A percentile compares a stretch with the other conserved stretches of the same genome.
These are phyloP conservation scores for Stylonectria norvegica DNA, from an alignment of 2,329 filamentous ascomycete genomes.

Conservation along the genomic window DNA sequence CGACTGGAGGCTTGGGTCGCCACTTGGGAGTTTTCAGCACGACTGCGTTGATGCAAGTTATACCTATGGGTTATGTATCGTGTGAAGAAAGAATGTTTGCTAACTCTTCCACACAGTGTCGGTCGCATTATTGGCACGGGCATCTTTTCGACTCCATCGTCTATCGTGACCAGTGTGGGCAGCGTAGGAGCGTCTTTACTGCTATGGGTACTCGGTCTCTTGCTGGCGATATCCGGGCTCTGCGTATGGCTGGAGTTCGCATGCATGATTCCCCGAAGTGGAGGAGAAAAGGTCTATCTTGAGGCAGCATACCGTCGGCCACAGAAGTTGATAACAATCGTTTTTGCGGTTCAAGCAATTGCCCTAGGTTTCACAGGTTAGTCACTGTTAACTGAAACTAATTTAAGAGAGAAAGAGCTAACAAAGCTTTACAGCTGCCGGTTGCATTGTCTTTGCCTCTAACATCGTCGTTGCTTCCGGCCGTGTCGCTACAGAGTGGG, in stretches of 20 bases:
- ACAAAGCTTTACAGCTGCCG: conserved; percentile 65
- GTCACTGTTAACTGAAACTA: too few species aligned
- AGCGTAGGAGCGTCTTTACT: conserved; percentile 61
- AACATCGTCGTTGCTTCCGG: too few species aligned
- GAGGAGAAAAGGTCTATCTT: conserved; percentile 67
- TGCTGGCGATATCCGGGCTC: conserved; percentile 59
- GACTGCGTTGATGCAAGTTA: conserved; percentile 19
- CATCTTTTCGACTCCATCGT: conserved; percentile 68
- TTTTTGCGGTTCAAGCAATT: conserved; percentile 62
- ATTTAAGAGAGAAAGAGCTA: too few species aligned
- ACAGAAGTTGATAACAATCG: conserved; percentile 59
- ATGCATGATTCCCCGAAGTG: conserved; percentile 66
- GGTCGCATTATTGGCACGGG: conserved; percentile 67
- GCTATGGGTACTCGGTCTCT: conserved; percentile 61
- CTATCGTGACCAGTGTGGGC: conserved; percentile 63
- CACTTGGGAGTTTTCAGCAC: conserved; percentile 21
- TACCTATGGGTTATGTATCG: too few species aligned
- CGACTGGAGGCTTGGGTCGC: conserved; percentile 17
- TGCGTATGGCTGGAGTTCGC: conserved; percentile 64
- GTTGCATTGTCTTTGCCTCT: conserved; percentile 60
- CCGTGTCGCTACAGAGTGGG: conserved; percentile 47
- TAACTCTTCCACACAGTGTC: too few species aligned
- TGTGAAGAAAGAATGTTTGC: too few species aligned
- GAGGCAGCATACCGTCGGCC: conserved; percentile 65
- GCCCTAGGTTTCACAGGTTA: conserved; percentile 65